These are phyloP conservation scores for Oryza nivara DNA, from an alignment of 176 grass and related monocot species.

Conservation along the genomic window DNA sequence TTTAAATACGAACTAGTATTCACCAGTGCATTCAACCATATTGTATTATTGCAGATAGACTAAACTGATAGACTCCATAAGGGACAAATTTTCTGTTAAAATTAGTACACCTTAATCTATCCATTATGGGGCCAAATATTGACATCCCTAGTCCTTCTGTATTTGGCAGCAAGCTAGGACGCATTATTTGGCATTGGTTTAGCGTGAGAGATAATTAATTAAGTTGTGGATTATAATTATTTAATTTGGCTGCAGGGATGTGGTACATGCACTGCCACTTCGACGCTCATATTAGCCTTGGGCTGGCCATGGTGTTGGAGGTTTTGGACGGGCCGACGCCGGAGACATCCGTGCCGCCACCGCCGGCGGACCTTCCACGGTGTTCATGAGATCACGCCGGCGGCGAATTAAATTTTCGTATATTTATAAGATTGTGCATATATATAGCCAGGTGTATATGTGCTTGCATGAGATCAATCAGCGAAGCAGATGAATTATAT, in stretches of 20 bases:
- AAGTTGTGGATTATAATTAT: no score
- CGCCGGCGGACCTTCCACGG: slow-evolving; percentile 31
- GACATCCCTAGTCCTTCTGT: no score
- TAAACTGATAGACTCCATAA: no score
- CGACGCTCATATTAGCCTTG: slow-evolving; percentile 36
- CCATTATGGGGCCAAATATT: no score
- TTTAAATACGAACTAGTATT: no score
- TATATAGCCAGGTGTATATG: not conserved
- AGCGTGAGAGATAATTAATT: not conserved
- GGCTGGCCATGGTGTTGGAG: slow-evolving; percentile 47
- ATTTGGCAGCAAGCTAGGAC: no score
- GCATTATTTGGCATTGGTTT: not conserved
- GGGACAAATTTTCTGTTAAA: no score
- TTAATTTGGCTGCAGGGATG: slow-evolving; percentile 31
- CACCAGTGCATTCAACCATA: no score
- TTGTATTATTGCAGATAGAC: no score
- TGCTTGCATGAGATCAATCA: no score
- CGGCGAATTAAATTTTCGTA: not conserved
- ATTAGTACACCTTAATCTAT: no score
- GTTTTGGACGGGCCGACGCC: slow-evolving; percentile 32
- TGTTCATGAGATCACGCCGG: not conserved
- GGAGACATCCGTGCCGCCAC: slow-evolving; percentile 32
- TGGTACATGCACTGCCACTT: slow-evolving; percentile 60
- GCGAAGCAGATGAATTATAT: not conserved
- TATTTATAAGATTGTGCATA: not conserved